Conservation (phyloP, 2,329 filamentous ascomycete genomes). For the Phaeosphaeriaceae sp. region DNA sequence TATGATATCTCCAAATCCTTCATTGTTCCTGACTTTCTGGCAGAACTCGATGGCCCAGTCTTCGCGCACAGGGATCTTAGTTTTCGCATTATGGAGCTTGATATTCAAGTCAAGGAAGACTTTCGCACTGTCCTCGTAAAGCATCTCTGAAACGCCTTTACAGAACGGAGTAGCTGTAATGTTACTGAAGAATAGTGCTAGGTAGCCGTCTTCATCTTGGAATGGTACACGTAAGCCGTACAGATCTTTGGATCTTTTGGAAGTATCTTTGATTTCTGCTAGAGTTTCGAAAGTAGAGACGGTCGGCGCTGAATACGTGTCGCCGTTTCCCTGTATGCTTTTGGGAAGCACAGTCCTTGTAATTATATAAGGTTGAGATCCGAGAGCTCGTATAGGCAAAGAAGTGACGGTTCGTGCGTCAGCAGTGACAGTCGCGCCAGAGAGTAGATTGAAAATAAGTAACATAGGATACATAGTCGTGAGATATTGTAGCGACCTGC, state of each 20-base stretch:
- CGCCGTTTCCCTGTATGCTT: no score
- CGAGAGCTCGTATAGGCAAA: no score
- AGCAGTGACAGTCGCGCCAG: no score
- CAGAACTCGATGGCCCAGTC: constrained; percentile 4
- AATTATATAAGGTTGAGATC: no score
- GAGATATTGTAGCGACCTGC: no score
- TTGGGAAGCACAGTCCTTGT: no score
- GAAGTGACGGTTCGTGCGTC: no score
- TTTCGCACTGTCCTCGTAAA: background rate
- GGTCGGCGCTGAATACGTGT: no score
- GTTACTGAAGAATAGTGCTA: constrained; percentile 7
- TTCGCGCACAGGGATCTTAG: background rate
- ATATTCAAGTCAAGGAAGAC: background rate
- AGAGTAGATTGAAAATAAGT: no score
- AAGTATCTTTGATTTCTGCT: no score
- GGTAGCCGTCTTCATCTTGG: constrained; percentile 5
- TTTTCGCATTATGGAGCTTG: background rate
- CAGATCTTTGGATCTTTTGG: background rate
- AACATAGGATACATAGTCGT: no score
- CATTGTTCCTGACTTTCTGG: background rate
- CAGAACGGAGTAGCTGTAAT: constrained; percentile 4
- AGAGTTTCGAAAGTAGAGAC: no score
- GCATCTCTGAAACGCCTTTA: background rate
- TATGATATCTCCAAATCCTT: background rate
- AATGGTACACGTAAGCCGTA: constrained; percentile 6